These are phyloP conservation scores for Dothiorella sarmentorum DNA, from an alignment of 2,329 filamentous ascomycete genomes.

Conservation along the genomic window DNA sequence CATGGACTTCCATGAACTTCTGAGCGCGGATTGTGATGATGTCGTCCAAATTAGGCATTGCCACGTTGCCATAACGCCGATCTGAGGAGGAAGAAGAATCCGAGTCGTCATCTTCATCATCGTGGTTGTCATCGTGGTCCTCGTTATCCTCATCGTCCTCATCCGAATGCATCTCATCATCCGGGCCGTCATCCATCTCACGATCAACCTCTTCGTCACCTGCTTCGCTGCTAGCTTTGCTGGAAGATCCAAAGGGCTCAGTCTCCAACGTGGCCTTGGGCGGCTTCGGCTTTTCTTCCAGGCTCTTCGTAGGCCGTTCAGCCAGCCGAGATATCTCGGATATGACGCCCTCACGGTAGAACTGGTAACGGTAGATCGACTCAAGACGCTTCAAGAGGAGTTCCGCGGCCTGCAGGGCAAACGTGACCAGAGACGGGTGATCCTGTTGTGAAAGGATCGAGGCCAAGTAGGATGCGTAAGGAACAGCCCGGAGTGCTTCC, in stretches of 20 bases:
- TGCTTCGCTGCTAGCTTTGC: conserved; percentile 24
- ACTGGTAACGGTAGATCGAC: conserved; percentile 88
- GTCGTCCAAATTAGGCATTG: conserved; percentile 57
- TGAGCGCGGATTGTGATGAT: conserved; percentile 74
- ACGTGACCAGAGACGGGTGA: conserved; percentile 80
- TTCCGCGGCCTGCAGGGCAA: conserved; percentile 84
- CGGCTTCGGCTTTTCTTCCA: conserved; percentile 26
- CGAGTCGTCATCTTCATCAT: conserved; percentile 57
- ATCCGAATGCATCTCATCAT: conserved; percentile 52
- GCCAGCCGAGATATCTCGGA: conserved; percentile 83
- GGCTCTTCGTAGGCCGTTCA: conserved; percentile 40
- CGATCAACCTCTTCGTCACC: conserved; percentile 35
- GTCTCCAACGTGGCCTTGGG: conserved; percentile 27
- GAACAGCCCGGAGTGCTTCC: conserved; percentile 80
- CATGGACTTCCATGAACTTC: conserved; percentile 78
- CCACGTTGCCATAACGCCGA: conserved; percentile 24
- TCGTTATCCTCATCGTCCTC: conserved; percentile 46
- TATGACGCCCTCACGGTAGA: conserved; percentile 95
- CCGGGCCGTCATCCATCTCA: conserved; percentile 53
- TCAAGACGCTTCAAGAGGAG: conserved; percentile 80
- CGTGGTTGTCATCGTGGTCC: conserved; percentile 46
- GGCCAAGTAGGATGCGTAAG: conserved; percentile 92
- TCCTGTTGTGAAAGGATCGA: conserved; percentile 95
- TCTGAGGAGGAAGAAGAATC: conserved; percentile 58
- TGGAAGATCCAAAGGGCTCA: conserved; percentile 27